Percentiles rank a stretch among this genome's conserved stretches.
Evolutionary conservation across 2,329 filamentous ascomycete species (phyloP).

Genomic region (Periconia sp.): DNA sequence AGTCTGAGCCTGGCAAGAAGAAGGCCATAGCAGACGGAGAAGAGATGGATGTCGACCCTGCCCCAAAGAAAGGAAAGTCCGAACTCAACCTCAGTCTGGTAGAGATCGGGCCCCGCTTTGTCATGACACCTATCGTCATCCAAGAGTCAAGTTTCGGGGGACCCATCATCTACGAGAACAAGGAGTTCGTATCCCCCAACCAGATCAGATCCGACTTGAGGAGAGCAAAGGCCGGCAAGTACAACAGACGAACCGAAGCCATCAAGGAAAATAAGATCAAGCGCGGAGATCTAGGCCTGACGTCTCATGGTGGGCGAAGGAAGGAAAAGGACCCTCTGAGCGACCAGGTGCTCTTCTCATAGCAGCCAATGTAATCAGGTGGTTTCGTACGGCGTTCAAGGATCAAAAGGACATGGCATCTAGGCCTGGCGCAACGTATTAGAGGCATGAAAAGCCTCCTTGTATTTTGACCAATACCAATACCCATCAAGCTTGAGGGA

Average conservation of each 20-base stretch:
- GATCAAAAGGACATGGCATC: background rate
- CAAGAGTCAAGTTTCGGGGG: slow-evolving; percentile 94
- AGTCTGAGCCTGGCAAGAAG: slow-evolving; percentile 69
- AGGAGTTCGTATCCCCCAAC: slow-evolving; percentile 95
- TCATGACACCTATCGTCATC: slow-evolving; percentile 92
- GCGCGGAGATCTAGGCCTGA: slow-evolving; percentile 77
- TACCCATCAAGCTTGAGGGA: slow-evolving; percentile 25
- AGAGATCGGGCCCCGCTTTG: slow-evolving; percentile 92
- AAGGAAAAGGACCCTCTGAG: slow-evolving; percentile 74
- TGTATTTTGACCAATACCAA: slow-evolving; percentile 21
- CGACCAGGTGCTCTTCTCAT: slow-evolving; percentile 77
- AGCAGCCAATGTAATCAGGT: too few relatives aligned
- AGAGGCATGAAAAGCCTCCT: background rate
- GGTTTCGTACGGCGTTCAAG: slow-evolving; percentile 16
- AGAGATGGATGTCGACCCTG: slow-evolving; percentile 42
- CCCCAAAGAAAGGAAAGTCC: slow-evolving; percentile 52
- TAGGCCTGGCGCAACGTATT: background rate
- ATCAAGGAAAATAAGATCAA: slow-evolving; percentile 74
- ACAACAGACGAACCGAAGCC: slow-evolving; percentile 78
- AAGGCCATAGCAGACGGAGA: slow-evolving; percentile 49
- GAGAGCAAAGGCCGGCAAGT: slow-evolving; percentile 75
- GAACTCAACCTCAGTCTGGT: slow-evolving; percentile 82
- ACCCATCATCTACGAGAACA: slow-evolving; percentile 97
- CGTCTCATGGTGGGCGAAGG: slow-evolving; percentile 68
- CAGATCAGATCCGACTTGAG: slow-evolving; percentile 85